phyloP scores from a whole-genome alignment of 2,329 filamentous ascomycete genomes.

The Aspergillus novofumigatus region DNA sequence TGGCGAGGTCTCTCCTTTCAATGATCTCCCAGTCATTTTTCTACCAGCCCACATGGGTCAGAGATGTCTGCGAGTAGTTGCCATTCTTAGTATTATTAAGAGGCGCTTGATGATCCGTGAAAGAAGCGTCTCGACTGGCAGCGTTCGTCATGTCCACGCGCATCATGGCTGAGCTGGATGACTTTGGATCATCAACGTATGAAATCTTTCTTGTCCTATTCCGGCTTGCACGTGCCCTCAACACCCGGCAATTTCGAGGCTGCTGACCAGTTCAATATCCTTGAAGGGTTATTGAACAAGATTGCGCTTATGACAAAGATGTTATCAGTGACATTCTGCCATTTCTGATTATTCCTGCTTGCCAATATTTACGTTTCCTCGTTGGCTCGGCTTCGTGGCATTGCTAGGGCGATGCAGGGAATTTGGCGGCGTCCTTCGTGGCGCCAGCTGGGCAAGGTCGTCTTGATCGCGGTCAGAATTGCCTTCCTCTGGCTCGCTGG shows the following conservation, averaged over 20 bases:
- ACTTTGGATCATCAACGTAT: constrained; percentile 1
- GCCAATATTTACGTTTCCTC: constrained; percentile 1
- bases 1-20: neutral
- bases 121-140: constrained; percentile 1
- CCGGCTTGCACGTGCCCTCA: constrained; percentile 6
- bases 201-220: constrained; percentile 4
- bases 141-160: neutral
- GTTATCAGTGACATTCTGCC: constrained; percentile 7
- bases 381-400: constrained; percentile 7
- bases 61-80: neutral
- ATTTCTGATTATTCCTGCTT: constrained; percentile 7
- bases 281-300: constrained; percentile 9
- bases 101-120: constrained; percentile 5
- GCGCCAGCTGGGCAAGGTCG: neutral
- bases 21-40: neutral
- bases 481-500: neutral
- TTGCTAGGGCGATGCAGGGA: constrained; percentile 7
- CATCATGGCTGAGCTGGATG: neutral
- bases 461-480: neutral
- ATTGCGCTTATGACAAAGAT: constrained; percentile 11
- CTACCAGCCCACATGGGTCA: neutral
- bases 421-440: neutral
- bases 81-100: constrained; percentile 3
- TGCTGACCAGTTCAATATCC: constrained; percentile 10
- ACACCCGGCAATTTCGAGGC: constrained; percentile 6